Base-by-base conservation (phyloP, 1,284 basidiomycete species). In the Apiotrichum montevideense region DNA sequence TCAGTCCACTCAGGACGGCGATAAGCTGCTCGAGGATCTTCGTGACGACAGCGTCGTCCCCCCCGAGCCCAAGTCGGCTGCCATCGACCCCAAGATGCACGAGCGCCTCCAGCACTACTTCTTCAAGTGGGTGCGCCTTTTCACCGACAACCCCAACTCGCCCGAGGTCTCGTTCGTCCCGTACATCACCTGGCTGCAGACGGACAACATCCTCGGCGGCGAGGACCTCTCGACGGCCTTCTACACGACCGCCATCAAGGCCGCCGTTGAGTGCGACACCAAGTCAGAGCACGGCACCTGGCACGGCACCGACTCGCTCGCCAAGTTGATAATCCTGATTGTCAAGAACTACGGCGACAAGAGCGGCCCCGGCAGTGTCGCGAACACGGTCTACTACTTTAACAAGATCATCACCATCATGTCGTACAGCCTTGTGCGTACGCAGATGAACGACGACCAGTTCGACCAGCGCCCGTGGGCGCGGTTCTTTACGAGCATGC, bases 381-480 rank as follows among this genome's bases (percentile, higher is more conserved):
- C 91, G 21, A 97, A 98, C 77, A 90, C 94, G 32, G 89, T 96
- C 71, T 98, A 98, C 78, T 98, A 98, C 78, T 81, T 97, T 70
- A 94, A 93, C 63, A 98, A 98, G 81, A 96, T 98, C 59, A 79
- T 98, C 56, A 96, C 94, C 8, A 98, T 98, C 75, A 88, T 98
- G 71, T 91, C 98, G 46, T 84, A 98, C 60, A 93, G 97, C 40
- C 80, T 99, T 51, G 92, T 96, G 43, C 91, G 94, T 69, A 84
- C 88, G 75, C 95, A 98, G 71, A 92, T 98, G 76, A 92, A 97
- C 69, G 92, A 90, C 3, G 79, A 84, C 2, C 81, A 84, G 52
- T 98, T 98, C 81, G 90, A 95, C 73, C 94, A 97, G 77, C 94
- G 97, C 76, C 95, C 96, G 2, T 98, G 98, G 82, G 95, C 95